A percentile compares a stretch with the other conserved stretches of the same genome.
phyloP scores from a whole-genome alignment of 2,329 filamentous ascomycete genomes.

The Endocalyx cinctus region DNA sequence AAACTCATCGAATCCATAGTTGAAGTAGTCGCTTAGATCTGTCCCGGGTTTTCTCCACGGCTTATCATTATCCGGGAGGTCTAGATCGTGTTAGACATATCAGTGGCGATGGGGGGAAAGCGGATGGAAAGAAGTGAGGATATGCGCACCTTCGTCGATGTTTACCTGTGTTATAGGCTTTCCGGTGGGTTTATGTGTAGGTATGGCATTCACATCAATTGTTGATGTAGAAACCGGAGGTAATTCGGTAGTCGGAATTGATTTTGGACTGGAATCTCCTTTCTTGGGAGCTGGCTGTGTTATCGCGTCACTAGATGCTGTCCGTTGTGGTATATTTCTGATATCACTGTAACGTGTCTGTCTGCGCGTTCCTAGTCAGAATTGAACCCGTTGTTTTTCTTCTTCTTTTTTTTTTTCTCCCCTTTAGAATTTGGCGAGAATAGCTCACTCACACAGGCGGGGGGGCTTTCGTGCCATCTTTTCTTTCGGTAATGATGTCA shows the following conservation, averaged over 20 bases:
- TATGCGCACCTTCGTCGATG: conserved; percentile 63
- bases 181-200: conserved; percentile 71
- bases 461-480: conserved; percentile 57
- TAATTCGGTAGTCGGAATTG: conserved; percentile 20
- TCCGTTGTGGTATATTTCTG: conserved; percentile 59
- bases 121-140: no score
- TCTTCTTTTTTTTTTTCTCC: conserved; percentile 41
- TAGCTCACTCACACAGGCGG: conserved; percentile 58
- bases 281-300: conserved; percentile 44
- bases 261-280: conserved; percentile 35
- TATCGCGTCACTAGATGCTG: conserved; percentile 46
- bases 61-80: conserved; percentile 77
- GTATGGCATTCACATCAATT: conserved; percentile 79
- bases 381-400: no score
- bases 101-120: background rate
- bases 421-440: conserved; percentile 64
- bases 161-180: conserved; percentile 75
- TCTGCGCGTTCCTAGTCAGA: conserved; percentile 31
- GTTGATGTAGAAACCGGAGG: conserved; percentile 72
- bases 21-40: conserved; percentile 96
- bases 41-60: conserved; percentile 94
- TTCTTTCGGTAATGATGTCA: conserved; percentile 64
- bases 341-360: conserved; percentile 62
- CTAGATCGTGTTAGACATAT: conserved; percentile 27
- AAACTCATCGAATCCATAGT: conserved; percentile 98